Conservation (phyloP, 345 rosid genomes). For the Hypericum perforatum region DNA sequence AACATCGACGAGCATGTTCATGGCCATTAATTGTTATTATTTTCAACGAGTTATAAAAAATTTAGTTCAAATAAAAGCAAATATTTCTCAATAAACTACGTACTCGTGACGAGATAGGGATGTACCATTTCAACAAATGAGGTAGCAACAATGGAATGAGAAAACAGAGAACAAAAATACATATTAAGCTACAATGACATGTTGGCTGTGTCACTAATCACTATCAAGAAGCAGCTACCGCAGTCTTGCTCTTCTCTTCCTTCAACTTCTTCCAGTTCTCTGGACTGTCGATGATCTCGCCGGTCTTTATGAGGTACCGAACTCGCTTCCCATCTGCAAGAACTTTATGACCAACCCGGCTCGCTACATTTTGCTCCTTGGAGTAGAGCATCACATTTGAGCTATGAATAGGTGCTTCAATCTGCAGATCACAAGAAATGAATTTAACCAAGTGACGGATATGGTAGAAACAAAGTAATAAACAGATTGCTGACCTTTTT, state of each 20-base stretch:
- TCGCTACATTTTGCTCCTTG: conserved; percentile 59
- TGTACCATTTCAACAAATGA: too few species aligned
- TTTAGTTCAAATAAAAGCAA: too few species aligned
- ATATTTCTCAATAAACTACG: too few species aligned
- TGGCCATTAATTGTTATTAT: too few species aligned
- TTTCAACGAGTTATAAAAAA: too few species aligned
- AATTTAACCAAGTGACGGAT: too few species aligned
- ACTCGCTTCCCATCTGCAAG: conserved; percentile 62
- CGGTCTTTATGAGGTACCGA: conserved; percentile 73
- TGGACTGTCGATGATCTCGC: conserved; percentile 63
- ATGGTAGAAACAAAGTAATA: too few species aligned
- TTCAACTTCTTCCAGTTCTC: conserved; percentile 74
- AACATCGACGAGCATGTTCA: too few species aligned
- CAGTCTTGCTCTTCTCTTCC: conserved; percentile 42
- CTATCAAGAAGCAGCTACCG: conserved; percentile 28
- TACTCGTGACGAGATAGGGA: too few species aligned
- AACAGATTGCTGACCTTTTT: conserved; percentile 39
- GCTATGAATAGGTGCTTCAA: conserved; percentile 92
- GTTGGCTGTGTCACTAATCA: conserved; percentile 4
- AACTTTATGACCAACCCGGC: conserved; percentile 76
- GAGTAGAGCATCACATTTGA: conserved; percentile 93
- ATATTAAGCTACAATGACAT: conserved; percentile 1
- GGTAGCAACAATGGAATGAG: not conserved
- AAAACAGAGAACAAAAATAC: not conserved
- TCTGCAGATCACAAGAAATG: conserved; percentile 36